Evolutionary conservation across 495 filamentous ascomycete species (phyloP), one percentile per base, ranked within the genome.

Genomic region (Astrocystis sublimbata): DNA sequence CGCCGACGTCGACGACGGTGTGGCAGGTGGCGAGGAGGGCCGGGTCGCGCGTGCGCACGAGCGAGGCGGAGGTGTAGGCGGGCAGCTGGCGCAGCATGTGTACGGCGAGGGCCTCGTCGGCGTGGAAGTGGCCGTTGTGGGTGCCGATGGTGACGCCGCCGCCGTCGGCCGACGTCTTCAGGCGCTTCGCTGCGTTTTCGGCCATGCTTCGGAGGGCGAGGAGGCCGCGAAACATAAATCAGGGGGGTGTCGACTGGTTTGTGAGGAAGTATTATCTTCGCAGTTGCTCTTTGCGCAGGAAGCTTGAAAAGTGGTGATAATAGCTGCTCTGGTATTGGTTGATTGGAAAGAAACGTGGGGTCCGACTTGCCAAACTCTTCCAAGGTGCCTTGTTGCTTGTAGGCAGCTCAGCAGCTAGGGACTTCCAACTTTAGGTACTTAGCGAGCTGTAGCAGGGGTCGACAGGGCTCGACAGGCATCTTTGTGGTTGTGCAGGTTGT

Each of bases 51-150:
- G 92, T 94, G 54, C 94, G 91, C 31, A 96, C 75, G 3, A 98
- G 89, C n/a, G 81, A 71, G 10, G 90, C 89, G 64, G 80, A 72
- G 42, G 82, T 69, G 81, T 97, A 98, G 23, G 85, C 79, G 28
- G 94, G 96, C 41, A 98, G 85, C 23, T 90, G 85, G 51, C 92
- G 92, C 66, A 98, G 90, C 79, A 98, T 90, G 80, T 94, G 91
- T 61, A 98, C 92, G 55, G 94, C 94, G n/a, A 98, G 87, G 61
- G 94, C 94, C 79, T 98, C 94, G 73, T 98, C 94, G 75, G 94
- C 96, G 79, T 98, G 94, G 83, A 98, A 98, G 77, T 97, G 92
- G 58, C 94, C 94, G 78, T 89, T 97, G 82, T 96, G 93, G 12
- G 93, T 96, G 58, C 92, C 93, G 68, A 96, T 96, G 57, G 85